A percentile compares a stretch with the other conserved stretches of the same genome.
These are phyloP conservation scores for Phylloporus scabripes DNA, from an alignment of 768 basidiomycete species.

Conservation along the genomic window DNA sequence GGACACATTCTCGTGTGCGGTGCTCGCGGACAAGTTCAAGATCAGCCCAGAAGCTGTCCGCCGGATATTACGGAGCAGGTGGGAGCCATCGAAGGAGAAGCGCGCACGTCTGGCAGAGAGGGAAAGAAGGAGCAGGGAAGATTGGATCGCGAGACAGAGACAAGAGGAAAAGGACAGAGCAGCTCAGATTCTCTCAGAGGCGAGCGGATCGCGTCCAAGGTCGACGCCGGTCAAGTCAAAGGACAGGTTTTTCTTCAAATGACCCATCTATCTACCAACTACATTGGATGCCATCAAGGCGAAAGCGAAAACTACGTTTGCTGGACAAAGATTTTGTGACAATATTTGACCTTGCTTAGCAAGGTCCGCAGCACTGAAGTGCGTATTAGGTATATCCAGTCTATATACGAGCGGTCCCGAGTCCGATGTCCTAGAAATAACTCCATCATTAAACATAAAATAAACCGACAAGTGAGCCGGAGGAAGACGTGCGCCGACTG, in stretches of 20 bases:
- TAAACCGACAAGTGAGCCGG: slow-evolving; percentile 5
- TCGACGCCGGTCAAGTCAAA: slow-evolving; percentile 24
- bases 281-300: neutral
- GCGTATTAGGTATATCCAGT: slow-evolving; percentile 1
- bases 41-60: slow-evolving; percentile 78
- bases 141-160: slow-evolving; percentile 34
- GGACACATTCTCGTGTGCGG: slow-evolving; percentile 54
- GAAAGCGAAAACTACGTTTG: neutral
- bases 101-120: slow-evolving; percentile 43
- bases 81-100: slow-evolving; percentile 56
- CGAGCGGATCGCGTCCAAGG: slow-evolving; percentile 7
- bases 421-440: slow-evolving; percentile 12
- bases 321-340: neutral
- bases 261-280: neutral
- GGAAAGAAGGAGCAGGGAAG: slow-evolving; percentile 43
- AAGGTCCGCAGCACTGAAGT: neutral
- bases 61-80: slow-evolving; percentile 72
- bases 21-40: slow-evolving; percentile 71
- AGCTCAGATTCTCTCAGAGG: slow-evolving; percentile 32
- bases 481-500: slow-evolving; percentile 9
- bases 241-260: slow-evolving; percentile 42
- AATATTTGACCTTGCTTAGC: neutral
- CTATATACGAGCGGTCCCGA: slow-evolving; percentile 13
- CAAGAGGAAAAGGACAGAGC: slow-evolving; percentile 38
- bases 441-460: slow-evolving; percentile 19